A percentile compares a stretch with the other conserved stretches of the same genome.
These are phyloP conservation scores for Pestalotiopsis sp. DNA, from an alignment of 2,329 filamentous ascomycete species.

Conservation along the genomic window DNA sequence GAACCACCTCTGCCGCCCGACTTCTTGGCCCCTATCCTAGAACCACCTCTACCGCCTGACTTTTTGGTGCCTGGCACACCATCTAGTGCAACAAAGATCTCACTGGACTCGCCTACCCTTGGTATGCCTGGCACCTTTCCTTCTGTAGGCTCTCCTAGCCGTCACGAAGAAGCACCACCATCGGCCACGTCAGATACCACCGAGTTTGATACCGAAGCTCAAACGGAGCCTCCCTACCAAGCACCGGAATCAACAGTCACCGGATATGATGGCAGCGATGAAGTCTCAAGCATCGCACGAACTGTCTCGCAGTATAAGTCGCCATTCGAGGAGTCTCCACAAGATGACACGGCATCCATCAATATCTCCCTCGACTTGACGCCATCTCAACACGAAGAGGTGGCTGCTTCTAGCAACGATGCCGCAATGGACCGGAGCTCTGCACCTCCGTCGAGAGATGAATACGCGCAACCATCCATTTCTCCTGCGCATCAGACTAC, in stretches of 20 bases:
- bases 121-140: constrained; percentile 69
- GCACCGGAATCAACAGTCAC: constrained; percentile 16
- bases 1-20: background rate
- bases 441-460: constrained; percentile 37
- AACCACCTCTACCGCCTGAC: constrained; percentile 54
- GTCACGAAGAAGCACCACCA: constrained; percentile 51
- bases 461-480: constrained; percentile 43
- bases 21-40: constrained; percentile 26
- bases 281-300: constrained; percentile 26
- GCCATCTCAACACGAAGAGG: constrained; percentile 27
- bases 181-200: constrained; percentile 67
- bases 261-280: constrained; percentile 17
- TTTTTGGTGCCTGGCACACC: background rate
- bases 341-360: constrained; percentile 41
- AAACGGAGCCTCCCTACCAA: constrained; percentile 55
- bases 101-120: constrained; percentile 64
- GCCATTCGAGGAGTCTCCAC: constrained; percentile 47
- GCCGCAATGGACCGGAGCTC: constrained; percentile 27
- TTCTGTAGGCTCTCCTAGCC: constrained; percentile 37
- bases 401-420: constrained; percentile 28
- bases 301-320: constrained; percentile 50
- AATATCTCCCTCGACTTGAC: constrained; percentile 43
- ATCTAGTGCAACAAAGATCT: background rate
- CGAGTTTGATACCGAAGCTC: constrained; percentile 74
- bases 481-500: constrained; percentile 46